phyloP scores from a whole-genome alignment of 2,329 filamentous ascomycete species.

The Cadophora gregata region DNA sequence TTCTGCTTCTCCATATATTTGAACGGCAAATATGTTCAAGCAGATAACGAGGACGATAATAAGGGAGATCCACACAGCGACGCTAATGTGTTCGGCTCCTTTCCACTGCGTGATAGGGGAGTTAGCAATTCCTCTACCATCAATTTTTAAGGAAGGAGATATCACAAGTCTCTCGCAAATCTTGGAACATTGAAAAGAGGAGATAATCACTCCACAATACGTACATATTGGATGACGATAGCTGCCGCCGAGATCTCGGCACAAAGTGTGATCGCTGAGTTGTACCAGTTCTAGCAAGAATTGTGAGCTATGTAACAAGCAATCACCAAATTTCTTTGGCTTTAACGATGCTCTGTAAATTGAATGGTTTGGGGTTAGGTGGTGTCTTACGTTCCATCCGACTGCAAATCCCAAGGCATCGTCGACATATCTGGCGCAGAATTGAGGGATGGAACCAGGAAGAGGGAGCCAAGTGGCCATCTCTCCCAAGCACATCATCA shows the following conservation, averaged over 20 bases:
- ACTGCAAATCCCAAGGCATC: conserved; percentile 61
- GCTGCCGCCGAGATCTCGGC: conserved; percentile 58
- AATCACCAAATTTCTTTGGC: neutral
- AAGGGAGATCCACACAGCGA: conserved; percentile 48
- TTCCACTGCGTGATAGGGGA: conserved; percentile 47
- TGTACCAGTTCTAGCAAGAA: conserved; percentile 41
- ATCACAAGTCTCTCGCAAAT: neutral
- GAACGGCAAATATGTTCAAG: conserved; percentile 63
- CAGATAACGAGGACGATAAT: conserved; percentile 46
- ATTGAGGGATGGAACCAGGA: conserved; percentile 57
- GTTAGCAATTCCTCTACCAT: neutral
- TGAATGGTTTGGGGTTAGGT: conserved; percentile 54
- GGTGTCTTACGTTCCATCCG: conserved; percentile 67
- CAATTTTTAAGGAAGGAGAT: neutral
- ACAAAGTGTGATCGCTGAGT: conserved; percentile 44
- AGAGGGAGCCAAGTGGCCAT: conserved; percentile 58
- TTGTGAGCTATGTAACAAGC: neutral
- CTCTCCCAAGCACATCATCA: conserved; percentile 58
- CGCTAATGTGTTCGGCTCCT: conserved; percentile 40
- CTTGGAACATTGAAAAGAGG: neutral
- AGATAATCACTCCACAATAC: neutral
- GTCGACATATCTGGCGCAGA: conserved; percentile 51
- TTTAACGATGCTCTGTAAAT: no score
- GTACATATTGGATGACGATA: conserved; percentile 50
- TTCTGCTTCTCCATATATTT: conserved; percentile 65